Evolutionary conservation across 2,329 filamentous ascomycete species (phyloP).

Genomic region (Microsporum audouinii): DNA sequence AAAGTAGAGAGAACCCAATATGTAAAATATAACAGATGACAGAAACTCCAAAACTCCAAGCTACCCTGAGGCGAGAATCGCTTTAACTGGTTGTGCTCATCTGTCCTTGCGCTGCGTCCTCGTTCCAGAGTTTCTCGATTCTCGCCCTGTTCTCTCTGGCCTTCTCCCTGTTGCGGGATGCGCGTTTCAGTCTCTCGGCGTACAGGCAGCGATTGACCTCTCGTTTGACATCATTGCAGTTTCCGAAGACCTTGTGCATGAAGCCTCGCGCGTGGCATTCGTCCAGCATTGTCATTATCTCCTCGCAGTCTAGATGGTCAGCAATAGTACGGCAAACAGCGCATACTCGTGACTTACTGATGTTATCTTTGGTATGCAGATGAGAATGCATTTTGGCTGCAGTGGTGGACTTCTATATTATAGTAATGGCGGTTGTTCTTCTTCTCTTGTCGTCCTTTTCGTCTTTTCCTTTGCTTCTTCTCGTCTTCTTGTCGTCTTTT

Average conservation of each 20-base stretch:
- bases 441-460: neutral
- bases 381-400: constrained; percentile 77
- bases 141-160: constrained; percentile 59
- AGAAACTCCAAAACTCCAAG: neutral
- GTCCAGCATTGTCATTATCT: constrained; percentile 85
- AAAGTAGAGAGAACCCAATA: neutral
- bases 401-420: too few species aligned
- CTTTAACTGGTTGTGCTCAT: neutral
- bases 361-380: constrained; percentile 83
- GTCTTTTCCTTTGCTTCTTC: neutral
- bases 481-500: neutral
- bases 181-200: constrained; percentile 65
- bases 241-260: constrained; percentile 78
- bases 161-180: constrained; percentile 61
- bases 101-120: constrained; percentile 27
- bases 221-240: constrained; percentile 78
- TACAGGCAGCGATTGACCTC: constrained; percentile 77
- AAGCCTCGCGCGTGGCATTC: constrained; percentile 92
- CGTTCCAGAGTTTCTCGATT: constrained; percentile 67
- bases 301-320: constrained; percentile 63
- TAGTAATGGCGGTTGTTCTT: constrained; percentile 10
- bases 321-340: constrained; percentile 6
- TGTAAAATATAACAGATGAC: neutral
- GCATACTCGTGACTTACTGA: constrained; percentile 46
- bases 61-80: neutral